Base-by-base conservation (phyloP, 2,329 filamentous ascomycete species). In the Scytalidium lignicola region DNA sequence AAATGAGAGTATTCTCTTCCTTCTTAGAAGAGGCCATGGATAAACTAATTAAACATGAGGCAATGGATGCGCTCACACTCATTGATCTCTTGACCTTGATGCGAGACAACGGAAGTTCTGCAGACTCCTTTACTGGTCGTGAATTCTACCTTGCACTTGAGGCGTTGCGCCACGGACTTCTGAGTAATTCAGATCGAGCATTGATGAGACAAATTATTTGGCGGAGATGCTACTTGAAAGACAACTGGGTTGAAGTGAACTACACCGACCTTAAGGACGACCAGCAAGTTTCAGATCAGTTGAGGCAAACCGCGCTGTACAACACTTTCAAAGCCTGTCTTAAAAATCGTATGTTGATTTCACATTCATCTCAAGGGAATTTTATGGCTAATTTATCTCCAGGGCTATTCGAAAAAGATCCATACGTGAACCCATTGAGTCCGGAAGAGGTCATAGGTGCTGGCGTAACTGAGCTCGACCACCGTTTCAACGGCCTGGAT, bases 51-150 rank as follows among this genome's bases (percentile, higher is more conserved):
- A 76, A 80, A 43, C 83, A 91, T 59, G 78, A 85, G 60, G 83
- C 83, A 2, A 75, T 97, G 52, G 80, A 87, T 60, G 70, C 85
- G 3, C 70, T 79, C 53, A 74, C 72, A 17, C 70, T 86, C 32
- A 83, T 92, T 46, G 88, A 93, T 59, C 71, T 91, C 19, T 76
- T 99, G 41, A 96, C 91, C 0, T 73, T 96, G 13, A 85, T 92
- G 65, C 66, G 70, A 21, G 65, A 65, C 41, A 62, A 70, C 13
- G 69, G 68, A 21, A 59, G 59, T 13, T 58, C 66, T 20, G 61
- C 68, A 41, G 66, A 65, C 15, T 58, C 71, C 62, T 74, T 73
- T 67, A 78, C 67, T 12, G 71, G 70, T 4, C 68, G 74, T 49
- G 85, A 90, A 54, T 96, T 95, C 65, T 87, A 81, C 65, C 62